Base-by-base conservation (phyloP, 2,329 filamentous ascomycete genomes). In the Trichoderma hamatum region DNA sequence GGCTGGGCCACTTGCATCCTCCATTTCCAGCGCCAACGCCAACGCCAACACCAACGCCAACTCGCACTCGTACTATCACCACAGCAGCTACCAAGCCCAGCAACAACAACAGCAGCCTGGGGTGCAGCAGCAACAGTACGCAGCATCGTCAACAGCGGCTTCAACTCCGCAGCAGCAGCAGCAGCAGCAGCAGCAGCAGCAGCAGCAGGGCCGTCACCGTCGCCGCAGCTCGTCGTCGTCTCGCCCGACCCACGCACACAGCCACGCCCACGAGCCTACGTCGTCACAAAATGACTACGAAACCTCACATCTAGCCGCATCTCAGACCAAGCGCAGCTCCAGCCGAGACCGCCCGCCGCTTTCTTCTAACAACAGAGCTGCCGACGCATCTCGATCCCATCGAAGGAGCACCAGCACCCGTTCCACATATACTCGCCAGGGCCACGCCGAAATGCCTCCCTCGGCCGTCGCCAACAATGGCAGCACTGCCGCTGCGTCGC, bases 271-370 rank as follows among this genome's bases (percentile, higher is more conserved):
- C 71, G 81, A 85, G 68, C 73, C 81, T 54, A 74, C 82, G 64
- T 81, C 82, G 67, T 81, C 82, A 66, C 88, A 90, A 75, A 85
- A 90, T 79, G 92, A 96, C 80, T 90, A 89, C 83, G 92, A 95
- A 81, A 86, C 89, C 74, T 84, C 86, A 75, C 90, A 90, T 82
- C 80, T 92, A 82, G 86, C 88, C 75, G 86, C 88, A 75, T 71
- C 74, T 70, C 82, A 87, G 82, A 73, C 85, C 84, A 80, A 88
- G 86, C 86, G 89, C 81, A 89, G 85, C 81, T 85, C 87, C 70
- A 91, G 89, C 74, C 86, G 85, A 78, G 90, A 92, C 75, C 84
- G 85, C 70, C 84, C 79, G 75, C 76, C 73, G 73, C 78, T 80
- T 72, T 70, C 69, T 49, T 64, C 52, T 64, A 74, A 84, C 83